A percentile compares a stretch with the other conserved stretches of the same genome.
Conservation (phyloP, 2,329 filamentous ascomycete genomes). For the Aspergillus sp. region DNA sequence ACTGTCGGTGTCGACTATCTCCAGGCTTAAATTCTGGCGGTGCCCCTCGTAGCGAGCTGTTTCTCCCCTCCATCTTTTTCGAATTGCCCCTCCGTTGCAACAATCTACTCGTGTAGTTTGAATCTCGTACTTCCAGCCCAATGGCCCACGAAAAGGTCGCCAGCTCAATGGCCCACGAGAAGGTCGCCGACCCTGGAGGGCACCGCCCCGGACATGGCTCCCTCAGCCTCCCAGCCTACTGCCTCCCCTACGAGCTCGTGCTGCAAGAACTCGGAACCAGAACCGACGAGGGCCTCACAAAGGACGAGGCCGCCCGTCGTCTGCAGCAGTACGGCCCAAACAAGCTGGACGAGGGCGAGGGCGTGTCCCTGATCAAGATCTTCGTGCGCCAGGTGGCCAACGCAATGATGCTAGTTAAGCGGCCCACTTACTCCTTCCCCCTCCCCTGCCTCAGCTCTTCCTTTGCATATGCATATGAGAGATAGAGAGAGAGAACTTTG, state of each 20-base stretch:
- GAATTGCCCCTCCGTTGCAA: background rate
- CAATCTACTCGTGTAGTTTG: background rate
- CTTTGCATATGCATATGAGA: background rate
- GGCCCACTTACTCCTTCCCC: conserved; percentile 13
- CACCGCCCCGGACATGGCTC: conserved; percentile 48
- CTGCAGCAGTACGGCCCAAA: conserved; percentile 61
- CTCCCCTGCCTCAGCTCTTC: background rate
- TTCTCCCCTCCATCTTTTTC: background rate
- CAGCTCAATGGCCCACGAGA: conserved; percentile 5
- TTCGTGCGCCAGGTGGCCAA: conserved; percentile 67
- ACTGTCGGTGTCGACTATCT: no score
- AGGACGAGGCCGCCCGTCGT: conserved; percentile 54
- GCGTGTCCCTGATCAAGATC: conserved; percentile 69
- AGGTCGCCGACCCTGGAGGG: background rate
- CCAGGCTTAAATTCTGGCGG: background rate
- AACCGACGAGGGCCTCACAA: conserved; percentile 57
- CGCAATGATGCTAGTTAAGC: conserved; percentile 64
- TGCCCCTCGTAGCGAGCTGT: background rate
- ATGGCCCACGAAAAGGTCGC: conserved; percentile 3
- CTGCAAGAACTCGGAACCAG: conserved; percentile 57
- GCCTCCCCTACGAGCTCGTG: conserved; percentile 54
- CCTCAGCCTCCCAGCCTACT: conserved; percentile 57
- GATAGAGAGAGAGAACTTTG: background rate
- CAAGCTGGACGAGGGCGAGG: conserved; percentile 63
- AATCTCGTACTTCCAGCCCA: background rate